These are phyloP conservation scores for Amaranthus palmeri DNA, from an alignment of 148 eudicot species.

Conservation along the genomic window DNA sequence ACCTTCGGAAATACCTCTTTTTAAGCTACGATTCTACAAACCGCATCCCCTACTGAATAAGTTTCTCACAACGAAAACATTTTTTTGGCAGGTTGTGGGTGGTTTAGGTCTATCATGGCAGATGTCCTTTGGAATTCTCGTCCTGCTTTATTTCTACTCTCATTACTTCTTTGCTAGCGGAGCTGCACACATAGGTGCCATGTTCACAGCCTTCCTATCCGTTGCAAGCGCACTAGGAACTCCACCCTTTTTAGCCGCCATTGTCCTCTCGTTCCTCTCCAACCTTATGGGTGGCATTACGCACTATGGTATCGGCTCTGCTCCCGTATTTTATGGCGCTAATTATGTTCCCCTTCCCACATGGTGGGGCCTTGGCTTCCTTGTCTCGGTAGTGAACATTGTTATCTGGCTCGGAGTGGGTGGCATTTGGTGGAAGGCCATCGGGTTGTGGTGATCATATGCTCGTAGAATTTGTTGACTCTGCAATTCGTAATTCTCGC, in stretches of 20 bases:
- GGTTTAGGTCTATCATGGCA: constrained; percentile 97
- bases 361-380: constrained; percentile 98
- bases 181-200: constrained; percentile 99
- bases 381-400: constrained; percentile 76
- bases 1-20: no score
- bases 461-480: constrained; percentile 26
- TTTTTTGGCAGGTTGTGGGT: constrained; percentile 80
- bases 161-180: constrained; percentile 99
- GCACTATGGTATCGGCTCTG: constrained; percentile 95
- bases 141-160: constrained; percentile 91
- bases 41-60: no score
- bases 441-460: constrained; percentile 72
- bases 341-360: constrained; percentile 82
- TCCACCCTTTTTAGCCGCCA: constrained; percentile 76
- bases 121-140: constrained; percentile 81
- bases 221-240: constrained; percentile 95
- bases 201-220: constrained; percentile 91
- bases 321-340: constrained; percentile 93
- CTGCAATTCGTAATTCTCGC: constrained; percentile 19
- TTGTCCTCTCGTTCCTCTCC: constrained; percentile 84
- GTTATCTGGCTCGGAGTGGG: constrained; percentile 97
- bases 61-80: not conserved
- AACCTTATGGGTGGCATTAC: constrained; percentile 98
- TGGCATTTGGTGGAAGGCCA: constrained; percentile 90
- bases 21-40: no score